phyloP scores from a whole-genome alignment of 2,329 filamentous ascomycete genomes.

The Aspergillus amoenus region DNA sequence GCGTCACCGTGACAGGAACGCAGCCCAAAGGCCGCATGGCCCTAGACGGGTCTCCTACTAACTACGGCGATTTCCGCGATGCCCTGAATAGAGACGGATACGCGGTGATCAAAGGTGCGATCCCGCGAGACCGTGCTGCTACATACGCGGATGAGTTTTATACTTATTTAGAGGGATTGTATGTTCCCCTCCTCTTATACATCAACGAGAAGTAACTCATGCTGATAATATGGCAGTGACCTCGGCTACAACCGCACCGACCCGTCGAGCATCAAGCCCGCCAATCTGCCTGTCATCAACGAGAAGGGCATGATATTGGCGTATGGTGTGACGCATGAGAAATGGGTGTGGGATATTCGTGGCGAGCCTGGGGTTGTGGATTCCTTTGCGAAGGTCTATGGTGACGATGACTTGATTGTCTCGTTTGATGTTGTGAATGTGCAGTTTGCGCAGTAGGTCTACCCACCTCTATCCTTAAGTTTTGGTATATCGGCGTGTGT shows the following conservation, averaged over 20 bases:
- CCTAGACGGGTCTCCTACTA: constrained; percentile 18
- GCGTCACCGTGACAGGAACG: background rate
- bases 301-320: constrained; percentile 51
- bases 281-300: constrained; percentile 41
- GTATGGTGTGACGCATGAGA: constrained; percentile 50
- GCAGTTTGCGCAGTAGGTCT: constrained; percentile 38
- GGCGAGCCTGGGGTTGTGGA: constrained; percentile 48
- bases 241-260: constrained; percentile 40
- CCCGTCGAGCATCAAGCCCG: constrained; percentile 31
- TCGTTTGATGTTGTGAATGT: constrained; percentile 52
- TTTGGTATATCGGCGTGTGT: too few relatives aligned
- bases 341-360: constrained; percentile 50
- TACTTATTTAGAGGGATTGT: constrained; percentile 24
- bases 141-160: constrained; percentile 26
- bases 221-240: constrained; percentile 16
- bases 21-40: constrained; percentile 18
- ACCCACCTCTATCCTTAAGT: too few relatives aligned
- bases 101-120: constrained; percentile 47
- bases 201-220: too few relatives aligned
- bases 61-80: constrained; percentile 25
- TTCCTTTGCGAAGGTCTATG: constrained; percentile 49
- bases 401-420: constrained; percentile 48
- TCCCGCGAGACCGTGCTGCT: constrained; percentile 42
- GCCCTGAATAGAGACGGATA: constrained; percentile 41
- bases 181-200: background rate